Evolutionary conservation across 192 early-diverging fungal species (phyloP), one percentile per base, ranked within the genome.

Genomic region (Backusella circina): DNA sequence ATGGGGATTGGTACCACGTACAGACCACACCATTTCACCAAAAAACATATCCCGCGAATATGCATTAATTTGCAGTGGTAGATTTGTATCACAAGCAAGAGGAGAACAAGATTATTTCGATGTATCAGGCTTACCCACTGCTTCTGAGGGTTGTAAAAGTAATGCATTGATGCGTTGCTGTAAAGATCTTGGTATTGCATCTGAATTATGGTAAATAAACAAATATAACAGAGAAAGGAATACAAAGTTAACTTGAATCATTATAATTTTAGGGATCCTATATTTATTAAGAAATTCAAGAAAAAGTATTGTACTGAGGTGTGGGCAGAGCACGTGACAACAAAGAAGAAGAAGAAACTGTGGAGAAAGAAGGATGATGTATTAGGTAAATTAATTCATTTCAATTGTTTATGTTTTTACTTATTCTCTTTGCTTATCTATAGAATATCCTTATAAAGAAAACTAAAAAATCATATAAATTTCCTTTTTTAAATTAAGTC

Each of bases 161-260:
- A 98, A 97, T 75, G 97, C 97, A 3, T 83, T 99, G 65, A 94
- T 97, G 88, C 90, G 96, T 35, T 98, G 96, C 83, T 99, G 96
- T 85, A 99, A 99, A 78, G 97, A 99, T 86, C 85, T 99, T 66
- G 95, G 94, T 30, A 84, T 96, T 28, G 93, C 95, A 0, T 93
- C 88, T 36, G 96, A 99, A 81, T 84, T 99, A 65, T 98, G 96
- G 93, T 88, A 86, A 76, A 47, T 41, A 26, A 26, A 61, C 10
- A 4, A 18, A 41, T n/a, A n/a, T n/a, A 26, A 2, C 1, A 12
- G 15, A 33, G 9, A 7, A 33, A 16, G 23, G 26, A 13, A 16
- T 37, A n/a, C 28, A 18, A 13, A 6, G 10, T 5, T 21, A 47
- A 21, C 8, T 65, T 18, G 26, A 9, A 8, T 47, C 18, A 38